Conservation (phyloP, 352 stramenopile genomes). For the Globisporangium yorkense region DNA sequence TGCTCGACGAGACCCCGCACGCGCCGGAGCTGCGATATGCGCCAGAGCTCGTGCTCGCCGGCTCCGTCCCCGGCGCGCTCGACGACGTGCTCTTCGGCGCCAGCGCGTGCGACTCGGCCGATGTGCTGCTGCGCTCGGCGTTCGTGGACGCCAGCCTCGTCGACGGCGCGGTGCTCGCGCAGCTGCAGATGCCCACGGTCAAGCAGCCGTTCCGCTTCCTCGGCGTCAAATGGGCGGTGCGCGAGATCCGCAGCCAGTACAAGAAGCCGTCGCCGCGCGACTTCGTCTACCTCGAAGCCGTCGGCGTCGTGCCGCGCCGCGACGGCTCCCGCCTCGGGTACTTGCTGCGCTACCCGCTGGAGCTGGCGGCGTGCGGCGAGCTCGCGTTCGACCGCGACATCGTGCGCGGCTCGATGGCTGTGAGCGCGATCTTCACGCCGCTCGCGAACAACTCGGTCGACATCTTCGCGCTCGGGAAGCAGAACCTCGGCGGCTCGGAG, state of each 20-base stretch:
- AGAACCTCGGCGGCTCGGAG: conserved; percentile 1
- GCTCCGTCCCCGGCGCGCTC: conserved; percentile 22
- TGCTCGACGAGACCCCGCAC: conserved; percentile 1
- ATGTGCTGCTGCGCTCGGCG: conserved; percentile 22
- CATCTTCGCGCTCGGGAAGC: conserved; percentile 2
- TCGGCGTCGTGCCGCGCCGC: neutral
- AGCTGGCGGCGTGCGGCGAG: neutral
- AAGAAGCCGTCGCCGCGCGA: conserved; percentile 21
- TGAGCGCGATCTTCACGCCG: conserved; percentile 8
- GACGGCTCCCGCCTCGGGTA: conserved; percentile 15
- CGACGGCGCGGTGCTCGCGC: conserved; percentile 20
- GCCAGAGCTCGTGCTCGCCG: conserved; percentile 17
- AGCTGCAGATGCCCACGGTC: conserved; percentile 15
- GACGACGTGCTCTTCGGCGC: conserved; percentile 35
- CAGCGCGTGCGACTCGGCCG: conserved; percentile 17
- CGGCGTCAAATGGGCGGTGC: conserved; percentile 25
- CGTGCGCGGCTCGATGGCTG: conserved; percentile 4
- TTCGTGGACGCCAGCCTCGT: conserved; percentile 27
- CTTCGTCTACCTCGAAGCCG: conserved; percentile 16
- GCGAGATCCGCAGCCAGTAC: conserved; percentile 12
- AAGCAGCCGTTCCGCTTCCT: conserved; percentile 26
- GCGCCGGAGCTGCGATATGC: conserved; percentile 4
- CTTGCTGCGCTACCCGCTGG: conserved; percentile 8
- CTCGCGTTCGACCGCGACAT: conserved; percentile 1
- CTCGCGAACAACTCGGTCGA: conserved; percentile 11